phyloP scores from a whole-genome alignment of 73 alveolate species.

The Tetrahymena thermophila region DNA sequence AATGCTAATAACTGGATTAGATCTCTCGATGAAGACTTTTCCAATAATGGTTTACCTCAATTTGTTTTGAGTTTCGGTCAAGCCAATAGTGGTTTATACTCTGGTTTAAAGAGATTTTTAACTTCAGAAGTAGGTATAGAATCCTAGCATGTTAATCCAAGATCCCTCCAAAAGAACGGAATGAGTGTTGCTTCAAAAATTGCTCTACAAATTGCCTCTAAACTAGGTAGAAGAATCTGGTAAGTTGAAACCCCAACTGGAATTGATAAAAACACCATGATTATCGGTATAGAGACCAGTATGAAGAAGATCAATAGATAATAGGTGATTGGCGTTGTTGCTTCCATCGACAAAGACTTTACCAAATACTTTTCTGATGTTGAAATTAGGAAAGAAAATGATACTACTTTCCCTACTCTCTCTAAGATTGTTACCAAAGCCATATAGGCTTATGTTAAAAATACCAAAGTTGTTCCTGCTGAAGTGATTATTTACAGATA shows the following conservation, averaged over 20 bases:
- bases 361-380: conserved; percentile 29
- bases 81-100: neutral
- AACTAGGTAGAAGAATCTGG: neutral
- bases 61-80: neutral
- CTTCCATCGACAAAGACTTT: conserved; percentile 31
- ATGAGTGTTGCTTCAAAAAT: neutral
- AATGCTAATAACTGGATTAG: neutral
- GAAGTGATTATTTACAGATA: conserved; percentile 19
- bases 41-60: neutral
- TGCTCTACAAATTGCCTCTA: neutral
- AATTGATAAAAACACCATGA: conserved; percentile 35
- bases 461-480: conserved; percentile 3
- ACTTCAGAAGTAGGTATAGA: neutral
- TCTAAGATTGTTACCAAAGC: neutral
- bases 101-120: neutral
- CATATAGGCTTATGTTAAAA: conserved; percentile 1
- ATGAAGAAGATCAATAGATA: conserved; percentile 17
- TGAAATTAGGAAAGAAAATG: conserved; percentile 1
- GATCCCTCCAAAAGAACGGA: neutral
- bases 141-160: neutral
- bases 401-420: neutral
- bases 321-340: conserved; percentile 47
- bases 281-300: conserved; percentile 43
- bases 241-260: neutral
- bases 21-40: neutral